A percentile compares a stretch with the other conserved stretches of the same genome.
These are phyloP conservation scores for Aegilops speltoides DNA, from an alignment of 176 grass and related monocot species.

Conservation along the genomic window DNA sequence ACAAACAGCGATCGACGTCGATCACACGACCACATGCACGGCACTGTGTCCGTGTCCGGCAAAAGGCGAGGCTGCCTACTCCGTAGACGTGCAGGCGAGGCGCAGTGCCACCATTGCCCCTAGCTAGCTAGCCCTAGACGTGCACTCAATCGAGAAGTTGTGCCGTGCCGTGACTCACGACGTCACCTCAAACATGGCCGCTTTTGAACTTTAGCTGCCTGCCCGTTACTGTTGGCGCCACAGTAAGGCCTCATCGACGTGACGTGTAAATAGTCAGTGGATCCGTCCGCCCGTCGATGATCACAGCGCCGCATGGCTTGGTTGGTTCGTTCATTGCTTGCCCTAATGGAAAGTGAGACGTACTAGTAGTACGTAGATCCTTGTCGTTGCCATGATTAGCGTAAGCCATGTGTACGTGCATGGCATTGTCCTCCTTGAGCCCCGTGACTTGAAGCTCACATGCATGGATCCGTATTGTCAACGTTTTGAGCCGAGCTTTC, in stretches of 20 bases:
- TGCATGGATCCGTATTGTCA: slow-evolving; percentile 25
- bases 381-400: neutral
- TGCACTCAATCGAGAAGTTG: neutral
- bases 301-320: neutral
- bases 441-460: slow-evolving; percentile 28
- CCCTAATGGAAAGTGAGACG: neutral
- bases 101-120: neutral
- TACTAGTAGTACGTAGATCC: neutral
- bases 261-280: slow-evolving; percentile 17
- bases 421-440: slow-evolving; percentile 19
- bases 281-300: neutral
- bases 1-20: neutral
- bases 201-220: slow-evolving; percentile 29
- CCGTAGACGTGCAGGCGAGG: slow-evolving; percentile 25
- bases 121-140: neutral
- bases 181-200: slow-evolving; percentile 35
- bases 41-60: slow-evolving; percentile 12
- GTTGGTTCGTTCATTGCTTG: neutral
- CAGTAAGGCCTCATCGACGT: neutral
- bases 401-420: neutral
- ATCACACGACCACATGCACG: slow-evolving; percentile 13
- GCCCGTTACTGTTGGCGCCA: neutral
- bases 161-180: slow-evolving; percentile 15
- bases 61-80: slow-evolving; percentile 4
- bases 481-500: neutral